A percentile compares a stretch with the other conserved stretches of the same genome.
phyloP scores from a whole-genome alignment of 495 filamentous ascomycete genomes.

The Massariosphaeria phaeospora region DNA sequence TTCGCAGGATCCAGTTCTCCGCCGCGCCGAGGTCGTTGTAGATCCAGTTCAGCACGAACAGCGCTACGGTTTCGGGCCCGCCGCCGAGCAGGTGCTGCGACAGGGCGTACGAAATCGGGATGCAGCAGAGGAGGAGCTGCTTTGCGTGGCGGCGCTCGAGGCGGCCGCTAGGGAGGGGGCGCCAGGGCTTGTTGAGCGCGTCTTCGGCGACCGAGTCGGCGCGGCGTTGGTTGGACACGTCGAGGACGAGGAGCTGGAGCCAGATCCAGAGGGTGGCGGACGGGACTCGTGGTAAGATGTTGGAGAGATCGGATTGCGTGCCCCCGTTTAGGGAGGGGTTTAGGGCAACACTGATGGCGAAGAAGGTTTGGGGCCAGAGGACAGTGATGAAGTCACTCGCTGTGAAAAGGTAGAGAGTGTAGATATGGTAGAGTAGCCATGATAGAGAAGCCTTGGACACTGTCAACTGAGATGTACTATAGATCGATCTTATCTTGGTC shows the following conservation, averaged over 20 bases:
- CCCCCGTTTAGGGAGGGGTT: neutral
- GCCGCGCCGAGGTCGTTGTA: constrained; percentile 54
- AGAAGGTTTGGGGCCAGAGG: constrained; percentile 17
- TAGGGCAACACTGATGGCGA: constrained; percentile 18
- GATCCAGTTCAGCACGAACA: constrained; percentile 42
- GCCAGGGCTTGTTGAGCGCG: constrained; percentile 56
- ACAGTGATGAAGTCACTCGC: constrained; percentile 11
- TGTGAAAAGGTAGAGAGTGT: constrained; percentile 27
- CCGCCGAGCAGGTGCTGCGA: neutral
- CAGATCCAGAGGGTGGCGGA: constrained; percentile 30
- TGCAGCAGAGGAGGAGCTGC: neutral
- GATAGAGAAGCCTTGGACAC: no score
- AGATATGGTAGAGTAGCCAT: constrained; percentile 2
- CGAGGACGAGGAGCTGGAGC: constrained; percentile 43
- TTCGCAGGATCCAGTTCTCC: constrained; percentile 42
- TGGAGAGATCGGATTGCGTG: neutral
- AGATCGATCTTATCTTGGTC: no score
- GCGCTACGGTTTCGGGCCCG: neutral
- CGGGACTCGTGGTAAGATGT: neutral
- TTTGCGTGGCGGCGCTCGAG: constrained; percentile 42
- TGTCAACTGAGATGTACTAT: no score
- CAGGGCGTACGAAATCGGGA: neutral
- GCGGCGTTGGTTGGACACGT: constrained; percentile 49
- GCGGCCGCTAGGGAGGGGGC: constrained; percentile 46
- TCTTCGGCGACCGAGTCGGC: constrained; percentile 49